phyloP scores from a whole-genome alignment of 441 rosid genomes.

The Populus tomentosa region DNA sequence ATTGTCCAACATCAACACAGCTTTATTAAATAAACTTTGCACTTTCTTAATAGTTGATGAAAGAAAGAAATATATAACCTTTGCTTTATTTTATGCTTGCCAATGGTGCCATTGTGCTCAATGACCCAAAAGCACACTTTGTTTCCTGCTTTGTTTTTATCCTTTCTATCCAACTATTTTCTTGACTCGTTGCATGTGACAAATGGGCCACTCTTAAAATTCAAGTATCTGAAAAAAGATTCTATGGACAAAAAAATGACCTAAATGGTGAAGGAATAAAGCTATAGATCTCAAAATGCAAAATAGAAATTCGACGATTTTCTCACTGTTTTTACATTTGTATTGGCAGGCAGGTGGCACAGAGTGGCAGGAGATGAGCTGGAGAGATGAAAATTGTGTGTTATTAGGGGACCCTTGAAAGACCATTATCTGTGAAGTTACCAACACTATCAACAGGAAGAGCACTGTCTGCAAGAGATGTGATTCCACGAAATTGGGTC shows the following conservation, averaged over 20 bases:
- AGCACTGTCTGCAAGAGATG: slow-evolving; percentile 76
- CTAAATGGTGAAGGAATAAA: not conserved
- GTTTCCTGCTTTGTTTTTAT: not conserved
- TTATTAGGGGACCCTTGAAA: slow-evolving; percentile 52
- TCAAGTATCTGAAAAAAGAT: not conserved
- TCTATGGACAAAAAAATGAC: not conserved
- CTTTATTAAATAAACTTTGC: slow-evolving; percentile 11
- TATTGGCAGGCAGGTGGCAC: too few species aligned
- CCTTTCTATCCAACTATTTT: not conserved
- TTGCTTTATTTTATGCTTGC: not conserved
- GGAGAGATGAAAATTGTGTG: slow-evolving; percentile 81
- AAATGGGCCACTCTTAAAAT: slow-evolving; percentile 15
- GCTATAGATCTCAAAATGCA: not conserved
- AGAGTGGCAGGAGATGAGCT: slow-evolving; percentile 57
- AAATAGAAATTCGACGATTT: not conserved
- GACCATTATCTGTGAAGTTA: slow-evolving; percentile 92
- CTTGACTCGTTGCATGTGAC: slow-evolving; percentile 25
- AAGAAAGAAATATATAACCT: not conserved
- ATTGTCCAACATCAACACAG: not conserved
- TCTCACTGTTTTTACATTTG: not conserved
- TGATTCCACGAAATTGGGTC: slow-evolving; percentile 80
- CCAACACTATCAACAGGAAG: slow-evolving; percentile 62
- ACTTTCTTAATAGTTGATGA: not conserved
- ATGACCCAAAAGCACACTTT: slow-evolving; percentile 14
- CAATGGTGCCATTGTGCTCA: not conserved